Evolutionary conservation across 371 early-diverging fungal species (phyloP), one percentile per base, ranked within the genome.

Genomic region (Actinomortierella ambigua): DNA sequence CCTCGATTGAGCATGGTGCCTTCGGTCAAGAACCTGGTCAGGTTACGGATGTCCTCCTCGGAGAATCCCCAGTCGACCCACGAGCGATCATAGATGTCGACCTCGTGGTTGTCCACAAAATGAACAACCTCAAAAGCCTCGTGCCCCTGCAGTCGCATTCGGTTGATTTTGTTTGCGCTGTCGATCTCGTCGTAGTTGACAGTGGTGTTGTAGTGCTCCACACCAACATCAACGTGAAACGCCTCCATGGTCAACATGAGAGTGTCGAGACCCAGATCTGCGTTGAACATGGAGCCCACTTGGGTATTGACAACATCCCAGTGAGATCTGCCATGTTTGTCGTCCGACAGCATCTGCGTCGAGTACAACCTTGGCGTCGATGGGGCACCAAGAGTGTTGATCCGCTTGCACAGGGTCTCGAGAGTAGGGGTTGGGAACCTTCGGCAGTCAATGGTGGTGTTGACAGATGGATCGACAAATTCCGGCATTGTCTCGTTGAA

Each of bases 21-120:
- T 6, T 26, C n/a, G 22, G 43, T 22, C 3, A 54, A 43, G 42
- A 54, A 54, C 40, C 14, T 18, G 23, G 41, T 42, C 2, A 54
- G 24, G 26, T 54, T 54, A 26, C 5, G 14, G 26, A 54, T 43
- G 42, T 54, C 54, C 3, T 40, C 44, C 4, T 42, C 4, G 6
- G 54, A 54, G 7, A 54, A 54, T 9, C 54, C 54, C 54, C 42
- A 54, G 23, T 54, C 15, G 14, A 42, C n/a, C 54, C 54, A 54
- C 0, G 54, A 54, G 23, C 22, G 54, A n/a, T 54, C 24, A 26
- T 41, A 54, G 0, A 24, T 13, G 8, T 23, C 8, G 26, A 50
- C 50, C 6, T 26, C 51, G 8, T 13, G 6, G 17, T 13, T 2
- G 17, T 29, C 29, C 7, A 27, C 28, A 29, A 29, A 1, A 29